Conservation (phyloP, 2,329 filamentous ascomycete genomes). For the Calonectria crousiana region DNA sequence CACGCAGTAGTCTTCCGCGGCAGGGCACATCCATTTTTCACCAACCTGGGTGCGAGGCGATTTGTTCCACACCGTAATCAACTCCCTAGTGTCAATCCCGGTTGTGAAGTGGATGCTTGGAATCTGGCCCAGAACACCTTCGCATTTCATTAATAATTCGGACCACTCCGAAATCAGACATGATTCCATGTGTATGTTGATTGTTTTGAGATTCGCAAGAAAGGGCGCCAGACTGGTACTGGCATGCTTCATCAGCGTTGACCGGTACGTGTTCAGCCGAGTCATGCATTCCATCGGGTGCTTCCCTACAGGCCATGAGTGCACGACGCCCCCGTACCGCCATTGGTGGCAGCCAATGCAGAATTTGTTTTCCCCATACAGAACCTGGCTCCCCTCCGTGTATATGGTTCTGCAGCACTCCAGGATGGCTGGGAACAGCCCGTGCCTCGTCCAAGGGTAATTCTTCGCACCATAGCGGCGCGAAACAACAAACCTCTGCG, state of each 20-base stretch:
- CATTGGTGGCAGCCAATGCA: not conserved
- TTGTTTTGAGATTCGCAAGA: not conserved
- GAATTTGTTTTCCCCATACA: slow-evolving; percentile 3
- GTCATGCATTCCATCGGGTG: not conserved
- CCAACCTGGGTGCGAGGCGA: not conserved
- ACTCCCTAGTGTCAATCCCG: not conserved
- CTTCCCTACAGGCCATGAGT: not conserved
- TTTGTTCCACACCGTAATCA: not conserved
- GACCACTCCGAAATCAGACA: not conserved
- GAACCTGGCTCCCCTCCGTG: not conserved
- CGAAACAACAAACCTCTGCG: not conserved
- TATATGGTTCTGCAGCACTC: not conserved
- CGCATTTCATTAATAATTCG: not conserved
- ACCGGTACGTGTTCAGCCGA: not conserved
- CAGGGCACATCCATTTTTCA: not conserved
- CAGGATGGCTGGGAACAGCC: not conserved
- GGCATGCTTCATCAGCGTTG: not conserved
- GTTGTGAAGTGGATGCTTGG: not conserved
- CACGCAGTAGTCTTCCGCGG: not conserved
- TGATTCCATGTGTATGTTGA: not conserved
- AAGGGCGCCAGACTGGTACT: not conserved
- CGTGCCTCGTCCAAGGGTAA: not conserved
- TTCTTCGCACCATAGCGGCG: not conserved
- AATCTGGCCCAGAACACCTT: not conserved
- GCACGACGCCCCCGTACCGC: not conserved